phyloP scores from a whole-genome alignment of 1,284 basidiomycete genomes.

The Meira nashicola region DNA sequence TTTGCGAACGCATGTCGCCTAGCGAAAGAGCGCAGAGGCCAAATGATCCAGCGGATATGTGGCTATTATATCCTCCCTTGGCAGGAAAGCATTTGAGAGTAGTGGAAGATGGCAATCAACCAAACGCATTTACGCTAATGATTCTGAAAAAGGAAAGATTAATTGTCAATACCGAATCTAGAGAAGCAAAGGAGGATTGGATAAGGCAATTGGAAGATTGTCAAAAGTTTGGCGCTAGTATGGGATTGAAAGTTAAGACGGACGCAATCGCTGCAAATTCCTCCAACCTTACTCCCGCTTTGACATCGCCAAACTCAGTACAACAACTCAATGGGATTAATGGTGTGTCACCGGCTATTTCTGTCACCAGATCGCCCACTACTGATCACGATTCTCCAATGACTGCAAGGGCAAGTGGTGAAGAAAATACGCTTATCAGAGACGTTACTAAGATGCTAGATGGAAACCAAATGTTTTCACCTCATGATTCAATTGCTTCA shows the following conservation, averaged over 20 bases:
- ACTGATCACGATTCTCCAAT: slow-evolving; percentile 19
- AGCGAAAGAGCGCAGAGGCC: slow-evolving; percentile 24
- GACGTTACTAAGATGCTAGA: slow-evolving; percentile 1
- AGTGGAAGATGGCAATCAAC: slow-evolving; percentile 59
- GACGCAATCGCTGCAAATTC: slow-evolving; percentile 2
- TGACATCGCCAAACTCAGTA: not conserved
- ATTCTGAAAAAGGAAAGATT: slow-evolving; percentile 87
- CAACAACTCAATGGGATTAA: not conserved
- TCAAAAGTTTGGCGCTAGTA: slow-evolving; percentile 69
- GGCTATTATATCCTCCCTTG: slow-evolving; percentile 88
- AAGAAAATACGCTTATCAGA: slow-evolving; percentile 2
- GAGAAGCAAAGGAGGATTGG: slow-evolving; percentile 64
- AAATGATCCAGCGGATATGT: slow-evolving; percentile 65
- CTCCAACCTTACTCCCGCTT: not conserved
- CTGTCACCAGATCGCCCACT: slow-evolving; percentile 19
- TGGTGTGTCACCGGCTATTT: slow-evolving; percentile 35
- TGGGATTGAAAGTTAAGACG: slow-evolving; percentile 38
- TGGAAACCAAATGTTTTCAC: slow-evolving; percentile 5
- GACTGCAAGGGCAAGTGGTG: slow-evolving; percentile 18
- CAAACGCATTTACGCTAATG: slow-evolving; percentile 68
- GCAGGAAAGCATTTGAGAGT: slow-evolving; percentile 77
- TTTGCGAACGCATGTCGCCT: slow-evolving; percentile 57
- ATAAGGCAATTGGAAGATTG: slow-evolving; percentile 75
- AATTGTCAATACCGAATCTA: slow-evolving; percentile 64
- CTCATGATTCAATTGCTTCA: slow-evolving; percentile 9